These are phyloP conservation scores for Trebouxia sp. DNA, from an alignment of 139 green algal genomes.

Conservation along the genomic window DNA sequence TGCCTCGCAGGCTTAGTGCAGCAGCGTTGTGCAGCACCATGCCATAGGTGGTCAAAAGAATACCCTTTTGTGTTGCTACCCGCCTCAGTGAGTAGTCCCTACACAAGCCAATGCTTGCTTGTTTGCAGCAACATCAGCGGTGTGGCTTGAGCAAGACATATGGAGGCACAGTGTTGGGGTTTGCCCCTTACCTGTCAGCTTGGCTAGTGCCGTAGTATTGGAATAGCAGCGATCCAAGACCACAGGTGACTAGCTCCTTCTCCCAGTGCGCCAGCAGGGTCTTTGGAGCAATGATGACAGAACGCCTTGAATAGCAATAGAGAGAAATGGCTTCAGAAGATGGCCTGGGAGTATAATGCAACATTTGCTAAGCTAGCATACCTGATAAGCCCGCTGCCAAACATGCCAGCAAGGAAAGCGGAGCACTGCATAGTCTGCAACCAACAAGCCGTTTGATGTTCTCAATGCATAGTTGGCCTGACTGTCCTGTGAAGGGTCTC, in stretches of 20 bases:
- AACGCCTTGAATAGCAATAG: constrained; percentile 37
- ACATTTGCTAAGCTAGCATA: not conserved
- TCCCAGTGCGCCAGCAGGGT: constrained; percentile 87
- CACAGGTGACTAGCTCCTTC: constrained; percentile 83
- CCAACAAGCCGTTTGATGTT: not conserved
- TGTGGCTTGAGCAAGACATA: too few relatives aligned
- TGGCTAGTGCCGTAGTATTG: constrained; percentile 41
- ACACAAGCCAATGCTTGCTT: not conserved
- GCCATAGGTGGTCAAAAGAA: constrained; percentile 94
- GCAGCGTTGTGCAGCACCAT: constrained; percentile 86
- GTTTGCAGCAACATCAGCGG: not conserved
- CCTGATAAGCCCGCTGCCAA: not conserved
- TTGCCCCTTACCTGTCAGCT: constrained; percentile 17
- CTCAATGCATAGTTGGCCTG: too few relatives aligned
- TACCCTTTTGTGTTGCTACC: constrained; percentile 45
- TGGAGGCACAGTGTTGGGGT: not conserved
- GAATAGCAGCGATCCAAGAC: constrained; percentile 46
- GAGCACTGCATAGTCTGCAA: constrained; percentile 81
- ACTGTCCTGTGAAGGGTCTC: too few relatives aligned
- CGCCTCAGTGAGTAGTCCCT: constrained; percentile 35
- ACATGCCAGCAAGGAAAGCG: constrained; percentile 78
- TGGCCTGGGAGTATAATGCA: not conserved
- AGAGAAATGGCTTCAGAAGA: not conserved
- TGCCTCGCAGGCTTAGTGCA: constrained; percentile 40
- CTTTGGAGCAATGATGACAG: constrained; percentile 85